Conservation (phyloP, 208 protist genomes). For the Eutreptiella sp. region DNA sequence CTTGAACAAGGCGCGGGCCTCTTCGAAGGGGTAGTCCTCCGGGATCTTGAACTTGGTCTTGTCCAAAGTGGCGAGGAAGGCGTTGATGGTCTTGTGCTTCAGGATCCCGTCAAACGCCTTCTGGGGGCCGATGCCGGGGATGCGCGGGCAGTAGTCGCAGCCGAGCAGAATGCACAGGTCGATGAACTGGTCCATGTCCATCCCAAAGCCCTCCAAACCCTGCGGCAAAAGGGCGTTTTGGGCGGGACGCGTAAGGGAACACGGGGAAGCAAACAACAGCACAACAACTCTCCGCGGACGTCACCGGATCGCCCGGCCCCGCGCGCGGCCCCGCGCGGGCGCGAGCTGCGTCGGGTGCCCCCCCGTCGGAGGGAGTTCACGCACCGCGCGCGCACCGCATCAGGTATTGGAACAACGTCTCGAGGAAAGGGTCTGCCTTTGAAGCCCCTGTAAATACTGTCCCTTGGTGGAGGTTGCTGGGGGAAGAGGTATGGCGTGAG, state of each 20-base stretch:
- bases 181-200: slow-evolving; percentile 93
- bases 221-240: too few relatives aligned
- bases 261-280: background rate
- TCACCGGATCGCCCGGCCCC: too few relatives aligned
- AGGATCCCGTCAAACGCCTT: slow-evolving; percentile 88
- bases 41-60: slow-evolving; percentile 65
- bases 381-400: too few relatives aligned
- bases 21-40: slow-evolving; percentile 72
- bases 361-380: too few relatives aligned
- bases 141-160: slow-evolving; percentile 97
- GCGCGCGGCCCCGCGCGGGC: too few relatives aligned
- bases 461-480: too few relatives aligned
- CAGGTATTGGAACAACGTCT: too few relatives aligned
- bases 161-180: slow-evolving; percentile 98
- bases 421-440: too few relatives aligned
- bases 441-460: too few relatives aligned
- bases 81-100: slow-evolving; percentile 89
- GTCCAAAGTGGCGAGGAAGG: slow-evolving; percentile 83
- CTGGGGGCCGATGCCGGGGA: slow-evolving; percentile 94
- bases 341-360: too few relatives aligned
- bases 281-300: too few relatives aligned
- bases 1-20: slow-evolving; percentile 83
- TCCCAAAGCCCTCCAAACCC: slow-evolving; percentile 59
- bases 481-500: too few relatives aligned
- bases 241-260: background rate